Evolutionary conservation across 164 flowering plant species (phyloP), one percentile per base, ranked within the genome.

Genomic region (Vitis riparia): DNA sequence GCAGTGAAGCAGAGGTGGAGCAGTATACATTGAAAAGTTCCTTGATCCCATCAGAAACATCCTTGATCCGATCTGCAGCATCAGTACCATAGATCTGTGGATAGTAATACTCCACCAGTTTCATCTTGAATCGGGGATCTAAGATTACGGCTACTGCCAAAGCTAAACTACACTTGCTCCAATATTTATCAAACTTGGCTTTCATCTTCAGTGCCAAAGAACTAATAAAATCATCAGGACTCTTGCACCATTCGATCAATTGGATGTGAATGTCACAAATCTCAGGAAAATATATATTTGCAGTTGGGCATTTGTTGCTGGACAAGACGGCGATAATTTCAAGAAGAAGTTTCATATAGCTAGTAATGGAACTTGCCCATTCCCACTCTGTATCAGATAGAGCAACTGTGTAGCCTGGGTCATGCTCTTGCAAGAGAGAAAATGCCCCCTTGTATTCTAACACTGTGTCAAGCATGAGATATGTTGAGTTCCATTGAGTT

Each of bases 61-160:
- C 85, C 65, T 77, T 84, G 65, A 89, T 83, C 55, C 70, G 75
- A 51, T 84, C 84, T 15, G 71, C 66, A 9, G 91, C 87, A 71
- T 59, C 67, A 68, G 68, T 72, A 13, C 77, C 88, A 76, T 86
- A 90, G 13, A 89, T 85, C 72, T 90, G 87, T 2, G 82, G 72
- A 59, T 84, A 90, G 68, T 83, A 88, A 73, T 86, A 89, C 76
- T 90, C 91, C 30, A 92, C 89, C 73, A 87, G 69, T 79, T 88
- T 86, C 91, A 90, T 82, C 79, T 92, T 90, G 75, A 83, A 92
- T 47, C 92, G 79, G 12, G 92, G 92, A 79, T 90, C 92, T 58
- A 90, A 72, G 59, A 89, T 79, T 9, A 85, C 92, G 57, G 87
- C 88, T 47, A 86, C 67, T 37, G 90, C 89, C 76, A 88, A 79